Conservation (phyloP, 306 rosid genomes). For the Pyrus bretschneideri region DNA sequence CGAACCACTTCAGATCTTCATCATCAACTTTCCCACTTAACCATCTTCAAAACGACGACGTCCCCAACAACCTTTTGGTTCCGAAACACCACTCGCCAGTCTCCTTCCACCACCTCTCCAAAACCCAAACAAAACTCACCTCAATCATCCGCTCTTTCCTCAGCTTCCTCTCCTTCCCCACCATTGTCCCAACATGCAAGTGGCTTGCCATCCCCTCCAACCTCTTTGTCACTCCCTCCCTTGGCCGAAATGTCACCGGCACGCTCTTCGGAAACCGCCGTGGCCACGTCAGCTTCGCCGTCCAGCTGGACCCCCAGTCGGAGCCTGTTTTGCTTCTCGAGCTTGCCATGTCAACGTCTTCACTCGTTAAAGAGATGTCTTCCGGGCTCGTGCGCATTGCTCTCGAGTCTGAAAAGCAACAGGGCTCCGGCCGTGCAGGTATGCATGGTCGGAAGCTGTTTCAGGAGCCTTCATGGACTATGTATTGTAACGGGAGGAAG, state of each 20-base stretch:
- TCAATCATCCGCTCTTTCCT: slow-evolving; percentile 57
- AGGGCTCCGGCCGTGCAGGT: not conserved
- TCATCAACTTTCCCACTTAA: slow-evolving; percentile 13
- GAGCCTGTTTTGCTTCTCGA: slow-evolving; percentile 65
- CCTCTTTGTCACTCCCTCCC: slow-evolving; percentile 45
- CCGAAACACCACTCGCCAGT: slow-evolving; percentile 28
- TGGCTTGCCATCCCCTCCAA: slow-evolving; percentile 61
- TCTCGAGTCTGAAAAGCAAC: slow-evolving; percentile 53
- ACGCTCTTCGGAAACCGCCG: slow-evolving; percentile 91
- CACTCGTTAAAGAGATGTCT: slow-evolving; percentile 84
- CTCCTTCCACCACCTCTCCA: slow-evolving; percentile 3
- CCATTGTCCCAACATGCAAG: slow-evolving; percentile 48
- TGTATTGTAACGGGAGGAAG: slow-evolving; percentile 82
- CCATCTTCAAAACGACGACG: slow-evolving; percentile 7
- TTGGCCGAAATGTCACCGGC: slow-evolving; percentile 69
- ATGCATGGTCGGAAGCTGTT: slow-evolving; percentile 36
- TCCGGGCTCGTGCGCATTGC: slow-evolving; percentile 87
- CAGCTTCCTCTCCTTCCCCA: slow-evolving; percentile 50
- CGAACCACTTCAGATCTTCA: slow-evolving; percentile 17
- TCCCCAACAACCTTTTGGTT: slow-evolving; percentile 42
- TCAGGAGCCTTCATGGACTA: slow-evolving; percentile 68
- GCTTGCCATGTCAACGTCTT: slow-evolving; percentile 73
- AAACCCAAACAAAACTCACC: slow-evolving; percentile 32
- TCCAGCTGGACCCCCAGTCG: slow-evolving; percentile 67
- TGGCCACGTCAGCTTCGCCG: slow-evolving; percentile 75